Evolutionary conservation across 148 eudicot species (phyloP), one percentile per base, ranked within the genome.

Genomic region (Cornus kousa): DNA sequence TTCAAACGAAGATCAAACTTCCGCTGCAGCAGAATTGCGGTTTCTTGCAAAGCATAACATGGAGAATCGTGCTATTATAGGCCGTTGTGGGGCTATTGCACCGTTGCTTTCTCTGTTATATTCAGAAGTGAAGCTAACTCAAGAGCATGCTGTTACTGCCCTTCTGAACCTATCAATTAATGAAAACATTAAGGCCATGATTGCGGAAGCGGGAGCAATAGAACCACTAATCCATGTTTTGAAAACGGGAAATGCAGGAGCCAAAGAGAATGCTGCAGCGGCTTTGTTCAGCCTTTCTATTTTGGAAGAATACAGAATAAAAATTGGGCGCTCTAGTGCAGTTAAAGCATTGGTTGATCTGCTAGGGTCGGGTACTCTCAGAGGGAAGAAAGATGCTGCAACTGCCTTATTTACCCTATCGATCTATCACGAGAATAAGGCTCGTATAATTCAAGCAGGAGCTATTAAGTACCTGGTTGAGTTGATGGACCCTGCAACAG

Each of bases 331-430:
- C 14, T 92, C 97, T 5, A 88, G 85, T 48, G 98, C 99, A 40
- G 85, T 92, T 67, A 92, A 88, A 83, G 87, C 89, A 5, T 82
- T 97, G 88, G 92, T 97, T 64, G 89, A 88, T 78, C 97, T 97
- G 79, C 89, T 97, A 33, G 91, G 86, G 14, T 81, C 81, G 0
- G 98, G 99, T 43, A 91, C 95, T n/a, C 71, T 90, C 17, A 85
- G 99, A 85, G 99, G 99, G n/a, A 97, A 92, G 79, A 97, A 97
- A 82, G 99, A 97, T 53, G 99, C 99, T 37, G 91, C 91, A 33
- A 94, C 99, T 20, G 98, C 99, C 19, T 83, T 97, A 75, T 97
- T 91, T 84, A 94, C 91, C 83, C 80, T 97, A 11, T 97, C 99
- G 4, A 97, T 97, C 55, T 94, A 84, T 77, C 99, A 97, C 67